These are phyloP conservation scores for Kalmusia sp. DNA, from an alignment of 2,329 filamentous ascomycete species.

Conservation along the genomic window DNA sequence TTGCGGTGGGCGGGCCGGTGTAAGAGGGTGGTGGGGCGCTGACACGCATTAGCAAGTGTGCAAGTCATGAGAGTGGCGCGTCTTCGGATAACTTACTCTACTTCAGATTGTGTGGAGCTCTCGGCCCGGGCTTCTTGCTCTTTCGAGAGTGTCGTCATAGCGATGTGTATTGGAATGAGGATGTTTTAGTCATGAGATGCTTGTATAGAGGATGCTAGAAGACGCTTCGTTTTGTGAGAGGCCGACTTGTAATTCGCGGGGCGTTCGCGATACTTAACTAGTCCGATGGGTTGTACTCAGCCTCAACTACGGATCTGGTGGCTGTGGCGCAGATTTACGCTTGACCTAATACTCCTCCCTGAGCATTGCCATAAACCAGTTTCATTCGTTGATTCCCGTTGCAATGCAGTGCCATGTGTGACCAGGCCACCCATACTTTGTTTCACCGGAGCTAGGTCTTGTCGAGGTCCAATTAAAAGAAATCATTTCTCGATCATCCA, in stretches of 20 bases:
- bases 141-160: not conserved
- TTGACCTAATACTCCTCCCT: too few relatives aligned
- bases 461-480: too few relatives aligned
- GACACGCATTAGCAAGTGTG: not conserved
- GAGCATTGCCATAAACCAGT: too few relatives aligned
- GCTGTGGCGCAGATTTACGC: not conserved
- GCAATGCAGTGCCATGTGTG: too few relatives aligned
- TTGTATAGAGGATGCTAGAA: not conserved
- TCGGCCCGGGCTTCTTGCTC: not conserved
- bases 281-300: not conserved
- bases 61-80: not conserved
- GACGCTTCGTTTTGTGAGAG: not conserved
- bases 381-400: too few relatives aligned
- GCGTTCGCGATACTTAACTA: slow-evolving; percentile 2
- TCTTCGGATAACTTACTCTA: slow-evolving; percentile 43
- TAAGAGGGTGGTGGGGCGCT: slow-evolving; percentile 16
- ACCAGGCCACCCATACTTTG: too few relatives aligned
- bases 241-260: not conserved
- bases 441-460: too few relatives aligned
- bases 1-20: slow-evolving; percentile 40
- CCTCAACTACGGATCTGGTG: not conserved
- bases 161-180: not conserved
- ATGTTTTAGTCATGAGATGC: not conserved
- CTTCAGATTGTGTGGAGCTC: not conserved
- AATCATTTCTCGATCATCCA: too few relatives aligned